phyloP scores from a whole-genome alignment of 2,329 filamentous ascomycete species.

The Claviceps citrina region DNA sequence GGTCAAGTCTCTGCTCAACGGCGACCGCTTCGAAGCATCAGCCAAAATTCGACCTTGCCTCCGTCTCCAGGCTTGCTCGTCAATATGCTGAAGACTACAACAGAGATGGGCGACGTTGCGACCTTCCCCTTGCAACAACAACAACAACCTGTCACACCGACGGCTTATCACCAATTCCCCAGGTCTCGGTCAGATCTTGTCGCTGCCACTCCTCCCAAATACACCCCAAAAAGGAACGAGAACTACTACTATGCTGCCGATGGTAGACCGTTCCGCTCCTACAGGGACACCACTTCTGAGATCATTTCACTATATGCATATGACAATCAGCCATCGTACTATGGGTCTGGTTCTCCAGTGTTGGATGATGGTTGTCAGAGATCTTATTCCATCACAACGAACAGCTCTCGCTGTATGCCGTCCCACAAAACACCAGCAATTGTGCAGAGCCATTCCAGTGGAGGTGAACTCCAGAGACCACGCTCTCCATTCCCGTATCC shows the following conservation, averaged over 20 bases:
- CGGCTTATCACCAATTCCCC: constrained; percentile 14
- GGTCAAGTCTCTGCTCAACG: constrained; percentile 14
- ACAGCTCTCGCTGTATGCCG: constrained; percentile 29
- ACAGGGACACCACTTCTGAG: constrained; percentile 37
- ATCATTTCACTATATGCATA: constrained; percentile 40
- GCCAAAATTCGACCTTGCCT: constrained; percentile 27
- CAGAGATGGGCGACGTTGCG: constrained; percentile 50
- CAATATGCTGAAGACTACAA: constrained; percentile 50
- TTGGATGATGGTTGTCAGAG: constrained; percentile 32
- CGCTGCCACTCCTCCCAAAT: constrained; percentile 15
- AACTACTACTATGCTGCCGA: constrained; percentile 24
- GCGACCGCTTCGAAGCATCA: constrained; percentile 28
- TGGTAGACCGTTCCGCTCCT: constrained; percentile 29
- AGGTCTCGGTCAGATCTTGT: constrained; percentile 16
- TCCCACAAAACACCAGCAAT: constrained; percentile 33
- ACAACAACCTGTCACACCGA: constrained; percentile 15
- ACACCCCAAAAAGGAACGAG: constrained; percentile 17
- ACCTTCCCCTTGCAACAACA: constrained; percentile 37
- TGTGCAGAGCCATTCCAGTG: constrained; percentile 31
- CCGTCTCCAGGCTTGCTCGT: constrained; percentile 40
- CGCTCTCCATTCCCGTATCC: constrained; percentile 45
- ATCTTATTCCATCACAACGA: constrained; percentile 41
- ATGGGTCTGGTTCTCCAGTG: constrained; percentile 26
- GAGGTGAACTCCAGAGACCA: constrained; percentile 31
- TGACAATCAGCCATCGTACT: constrained; percentile 29